Percentiles rank a stretch among this genome's conserved stretches.
Conservation (phyloP, 306 rosid species). For the Cicer chorassanicum region DNA sequence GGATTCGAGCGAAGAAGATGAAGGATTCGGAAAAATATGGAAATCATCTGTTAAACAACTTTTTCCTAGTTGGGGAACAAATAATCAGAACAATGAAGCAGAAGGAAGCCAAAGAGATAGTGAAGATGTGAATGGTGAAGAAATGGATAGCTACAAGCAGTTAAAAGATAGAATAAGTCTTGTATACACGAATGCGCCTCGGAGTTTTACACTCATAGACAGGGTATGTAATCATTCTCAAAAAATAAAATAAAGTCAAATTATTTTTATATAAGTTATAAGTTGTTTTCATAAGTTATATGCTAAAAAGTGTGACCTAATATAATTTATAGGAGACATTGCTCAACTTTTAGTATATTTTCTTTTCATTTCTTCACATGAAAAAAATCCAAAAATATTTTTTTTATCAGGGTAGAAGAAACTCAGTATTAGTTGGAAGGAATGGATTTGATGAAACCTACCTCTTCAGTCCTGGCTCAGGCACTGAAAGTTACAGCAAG, state of each 20-base stretch:
- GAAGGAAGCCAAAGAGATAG: constrained; percentile 43
- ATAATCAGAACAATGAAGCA: constrained; percentile 39
- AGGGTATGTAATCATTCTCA: constrained; percentile 56
- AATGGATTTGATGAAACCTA: constrained; percentile 77
- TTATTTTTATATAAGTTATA: background rate
- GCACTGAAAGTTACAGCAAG: constrained; percentile 61
- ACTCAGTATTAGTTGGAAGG: constrained; percentile 74
- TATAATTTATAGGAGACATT: background rate
- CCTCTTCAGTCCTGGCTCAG: constrained; percentile 82
- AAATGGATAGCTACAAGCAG: constrained; percentile 66
- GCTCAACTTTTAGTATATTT: background rate
- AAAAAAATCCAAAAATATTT: no score
- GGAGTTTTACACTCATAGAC: constrained; percentile 73
- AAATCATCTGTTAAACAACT: constrained; percentile 43
- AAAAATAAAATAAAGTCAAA: background rate
- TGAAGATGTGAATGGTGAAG: constrained; percentile 62
- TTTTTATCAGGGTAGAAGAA: constrained; percentile 83
- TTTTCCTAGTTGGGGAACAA: constrained; percentile 51
- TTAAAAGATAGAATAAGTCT: constrained; percentile 62
- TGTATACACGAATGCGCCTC: constrained; percentile 75
- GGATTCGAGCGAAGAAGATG: constrained; percentile 44
- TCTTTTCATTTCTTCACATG: background rate
- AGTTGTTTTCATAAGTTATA: background rate
- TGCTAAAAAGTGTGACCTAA: background rate
- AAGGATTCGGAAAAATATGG: constrained; percentile 51